Conservation (phyloP, 2,329 filamentous ascomycete genomes). For the Pyrenophora tritici-repentis region DNA sequence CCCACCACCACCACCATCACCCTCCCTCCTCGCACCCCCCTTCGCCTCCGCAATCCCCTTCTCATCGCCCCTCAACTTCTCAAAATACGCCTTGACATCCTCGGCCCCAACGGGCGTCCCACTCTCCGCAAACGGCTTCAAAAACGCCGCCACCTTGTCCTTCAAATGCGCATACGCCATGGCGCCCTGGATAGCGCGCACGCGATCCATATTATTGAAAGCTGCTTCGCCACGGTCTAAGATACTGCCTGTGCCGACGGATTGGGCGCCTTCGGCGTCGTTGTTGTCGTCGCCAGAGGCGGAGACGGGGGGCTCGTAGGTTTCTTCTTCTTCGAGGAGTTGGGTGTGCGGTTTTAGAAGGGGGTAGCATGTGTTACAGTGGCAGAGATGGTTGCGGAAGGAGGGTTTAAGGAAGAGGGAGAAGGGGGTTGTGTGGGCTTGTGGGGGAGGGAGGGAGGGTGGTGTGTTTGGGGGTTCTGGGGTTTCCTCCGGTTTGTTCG, state of each 20-base stretch:
- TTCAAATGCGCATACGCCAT: conserved; percentile 98
- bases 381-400: conserved; percentile 84
- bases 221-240: conserved; percentile 92
- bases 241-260: conserved; percentile 76
- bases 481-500: conserved; percentile 24
- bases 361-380: conserved; percentile 79
- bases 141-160: conserved; percentile 92
- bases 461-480: conserved; percentile 63
- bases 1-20: conserved; percentile 30
- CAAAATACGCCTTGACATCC: conserved; percentile 96
- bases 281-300: conserved; percentile 60
- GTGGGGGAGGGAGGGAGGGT: conserved; percentile 60
- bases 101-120: conserved; percentile 88
- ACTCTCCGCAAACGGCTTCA: conserved; percentile 91
- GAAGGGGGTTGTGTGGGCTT: conserved; percentile 63
- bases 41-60: conserved; percentile 61
- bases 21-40: conserved; percentile 36
- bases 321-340: conserved; percentile 91
- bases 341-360: conserved; percentile 72
- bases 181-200: conserved; percentile 88
- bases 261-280: conserved; percentile 59
- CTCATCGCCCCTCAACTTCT: conserved; percentile 87
- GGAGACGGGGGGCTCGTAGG: conserved; percentile 89
- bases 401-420: conserved; percentile 80
- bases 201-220: conserved; percentile 87